phyloP scores from a whole-genome alignment of 257 asterid species.

The Ophiorrhiza pumila region DNA sequence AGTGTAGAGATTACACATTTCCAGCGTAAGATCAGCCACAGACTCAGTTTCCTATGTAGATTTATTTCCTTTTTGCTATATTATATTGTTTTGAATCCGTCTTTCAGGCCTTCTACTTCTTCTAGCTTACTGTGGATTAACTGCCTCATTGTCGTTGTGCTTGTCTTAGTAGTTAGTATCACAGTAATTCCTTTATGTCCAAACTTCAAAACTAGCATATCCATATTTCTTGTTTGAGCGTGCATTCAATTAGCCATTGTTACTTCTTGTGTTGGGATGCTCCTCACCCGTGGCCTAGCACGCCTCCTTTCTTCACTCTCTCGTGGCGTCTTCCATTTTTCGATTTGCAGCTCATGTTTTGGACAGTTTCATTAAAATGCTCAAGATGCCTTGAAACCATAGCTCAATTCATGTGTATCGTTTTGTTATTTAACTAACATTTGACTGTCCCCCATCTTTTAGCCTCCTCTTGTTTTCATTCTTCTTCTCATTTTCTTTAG shows the following conservation, averaged over 20 bases:
- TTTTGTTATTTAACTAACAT: background rate
- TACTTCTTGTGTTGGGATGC: conserved; percentile 1
- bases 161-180: background rate
- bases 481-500: background rate
- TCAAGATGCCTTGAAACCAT: background rate
- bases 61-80: background rate
- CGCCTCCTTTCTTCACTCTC: background rate
- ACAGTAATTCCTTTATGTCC: background rate
- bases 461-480: background rate
- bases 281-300: background rate
- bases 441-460: too few species aligned
- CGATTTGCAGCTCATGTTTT: background rate
- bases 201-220: background rate
- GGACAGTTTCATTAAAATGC: background rate
- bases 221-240: background rate
- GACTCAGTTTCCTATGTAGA: background rate
- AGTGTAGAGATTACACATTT: conserved; percentile 51
- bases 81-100: background rate
- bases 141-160: background rate
- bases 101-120: background rate
- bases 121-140: background rate
- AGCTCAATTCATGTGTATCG: background rate
- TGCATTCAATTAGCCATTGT: background rate
- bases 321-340: background rate
- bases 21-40: conserved; percentile 41